A percentile compares a stretch with the other conserved stretches of the same genome.
These are phyloP conservation scores for Pyronema omphalodes DNA, from an alignment of 495 filamentous ascomycete genomes.

Conservation along the genomic window DNA sequence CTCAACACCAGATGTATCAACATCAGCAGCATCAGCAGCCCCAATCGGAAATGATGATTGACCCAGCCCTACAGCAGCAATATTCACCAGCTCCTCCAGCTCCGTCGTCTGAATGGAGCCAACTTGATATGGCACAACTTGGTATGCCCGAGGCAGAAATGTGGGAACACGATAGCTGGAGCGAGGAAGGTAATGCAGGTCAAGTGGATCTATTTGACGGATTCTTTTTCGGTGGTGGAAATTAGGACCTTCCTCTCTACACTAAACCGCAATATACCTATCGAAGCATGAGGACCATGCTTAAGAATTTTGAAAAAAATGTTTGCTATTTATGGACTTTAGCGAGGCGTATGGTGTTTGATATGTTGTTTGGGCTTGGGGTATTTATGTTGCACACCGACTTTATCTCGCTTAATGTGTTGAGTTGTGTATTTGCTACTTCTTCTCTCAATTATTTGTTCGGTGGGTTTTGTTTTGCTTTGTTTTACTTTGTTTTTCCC, in stretches of 20 bases:
- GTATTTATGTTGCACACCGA: neutral
- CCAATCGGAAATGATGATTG: slow-evolving; percentile 18
- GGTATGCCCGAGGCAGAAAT: slow-evolving; percentile 10
- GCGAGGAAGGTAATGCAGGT: slow-evolving; percentile 15
- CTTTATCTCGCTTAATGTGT: neutral
- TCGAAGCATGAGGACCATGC: neutral
- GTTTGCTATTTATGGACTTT: neutral
- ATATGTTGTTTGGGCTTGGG: neutral
- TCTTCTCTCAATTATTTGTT: slow-evolving; percentile 1
- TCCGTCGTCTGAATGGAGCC: slow-evolving; percentile 12
- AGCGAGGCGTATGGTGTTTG: neutral
- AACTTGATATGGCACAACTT: slow-evolving; percentile 20
- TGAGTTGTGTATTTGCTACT: neutral
- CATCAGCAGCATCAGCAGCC: slow-evolving; percentile 6
- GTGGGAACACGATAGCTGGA: slow-evolving; percentile 5
- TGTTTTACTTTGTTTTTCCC: neutral
- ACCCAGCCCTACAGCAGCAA: slow-evolving; percentile 19
- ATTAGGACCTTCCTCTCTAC: neutral
- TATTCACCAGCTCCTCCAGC: neutral
- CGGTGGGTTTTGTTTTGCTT: neutral
- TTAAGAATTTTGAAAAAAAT: neutral
- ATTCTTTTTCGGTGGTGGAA: slow-evolving; percentile 8
- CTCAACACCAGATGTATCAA: slow-evolving; percentile 15
- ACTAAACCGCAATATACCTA: neutral
- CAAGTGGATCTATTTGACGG: slow-evolving; percentile 66